Percentiles rank a stretch among this genome's conserved stretches.
Conservation (phyloP, 1,284 basidiomycete species). For the Stygiomarasmius scandens region DNA sequence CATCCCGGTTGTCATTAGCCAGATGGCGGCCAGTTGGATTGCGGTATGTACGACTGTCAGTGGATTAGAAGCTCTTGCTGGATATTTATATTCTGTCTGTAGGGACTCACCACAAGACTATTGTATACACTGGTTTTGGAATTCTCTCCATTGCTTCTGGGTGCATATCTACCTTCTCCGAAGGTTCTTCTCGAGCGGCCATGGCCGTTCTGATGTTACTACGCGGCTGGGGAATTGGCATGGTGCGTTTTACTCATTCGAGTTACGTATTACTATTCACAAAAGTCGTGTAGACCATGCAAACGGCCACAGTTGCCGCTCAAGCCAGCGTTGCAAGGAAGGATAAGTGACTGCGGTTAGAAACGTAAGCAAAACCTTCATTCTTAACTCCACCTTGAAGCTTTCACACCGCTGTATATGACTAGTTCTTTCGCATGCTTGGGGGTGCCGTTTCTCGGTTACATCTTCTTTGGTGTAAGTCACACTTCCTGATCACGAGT, state of each 20-base stretch:
- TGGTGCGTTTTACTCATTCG: no score
- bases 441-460: slow-evolving; percentile 63
- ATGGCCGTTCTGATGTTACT: slow-evolving; percentile 73
- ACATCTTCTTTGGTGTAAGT: slow-evolving; percentile 58
- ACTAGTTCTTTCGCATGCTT: slow-evolving; percentile 57
- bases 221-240: slow-evolving; percentile 69
- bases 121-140: slow-evolving; percentile 66
- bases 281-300: slow-evolving; percentile 46
- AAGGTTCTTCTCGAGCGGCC: slow-evolving; percentile 48
- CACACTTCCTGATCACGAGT: no score
- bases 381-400: no score
- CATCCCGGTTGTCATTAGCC: slow-evolving; percentile 65
- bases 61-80: slow-evolving; percentile 55
- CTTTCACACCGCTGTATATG: no score
- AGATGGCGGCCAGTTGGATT: slow-evolving; percentile 58
- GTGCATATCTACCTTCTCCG: slow-evolving; percentile 62
- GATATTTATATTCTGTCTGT: no score
- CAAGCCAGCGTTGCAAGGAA: slow-evolving; percentile 68
- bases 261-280: no score
- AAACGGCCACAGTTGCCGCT: slow-evolving; percentile 68
- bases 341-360: slow-evolving; percentile 72
- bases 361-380: slow-evolving; percentile 43
- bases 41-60: slow-evolving; percentile 61
- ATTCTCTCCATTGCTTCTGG: slow-evolving; percentile 76
- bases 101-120: no score